phyloP scores from a whole-genome alignment of 1,139 yeast species.

The Zygosaccharomyces sapae region DNA sequence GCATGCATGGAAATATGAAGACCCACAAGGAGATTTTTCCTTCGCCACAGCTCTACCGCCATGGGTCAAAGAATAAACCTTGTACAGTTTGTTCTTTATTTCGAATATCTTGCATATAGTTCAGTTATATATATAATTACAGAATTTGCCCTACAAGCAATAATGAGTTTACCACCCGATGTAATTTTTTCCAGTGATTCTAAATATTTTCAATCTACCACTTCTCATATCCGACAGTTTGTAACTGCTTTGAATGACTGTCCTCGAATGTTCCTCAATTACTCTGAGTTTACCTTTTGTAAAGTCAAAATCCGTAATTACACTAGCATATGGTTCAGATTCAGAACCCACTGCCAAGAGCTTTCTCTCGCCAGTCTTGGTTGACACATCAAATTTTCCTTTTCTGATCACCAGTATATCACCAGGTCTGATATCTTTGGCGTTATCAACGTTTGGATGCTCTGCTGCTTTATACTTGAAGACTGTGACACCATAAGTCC shows the following conservation, averaged over 20 bases:
- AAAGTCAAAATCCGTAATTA: conserved; percentile 70
- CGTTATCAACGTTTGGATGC: conserved; percentile 47
- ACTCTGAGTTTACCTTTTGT: conserved; percentile 74
- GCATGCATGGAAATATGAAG: conserved; percentile 52
- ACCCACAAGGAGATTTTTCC: conserved; percentile 46
- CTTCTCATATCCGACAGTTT: conserved; percentile 66
- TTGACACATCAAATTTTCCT: conserved; percentile 69
- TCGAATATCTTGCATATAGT: neutral
- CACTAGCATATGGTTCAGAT: conserved; percentile 41
- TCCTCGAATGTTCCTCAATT: conserved; percentile 58
- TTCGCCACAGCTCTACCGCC: conserved; percentile 70
- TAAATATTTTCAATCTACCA: conserved; percentile 76
- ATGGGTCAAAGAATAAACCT: conserved; percentile 52
- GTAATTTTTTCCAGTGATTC: conserved; percentile 62
- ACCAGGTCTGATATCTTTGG: conserved; percentile 57
- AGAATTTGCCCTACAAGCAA: neutral
- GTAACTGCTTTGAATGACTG: conserved; percentile 58
- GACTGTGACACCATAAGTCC: conserved; percentile 69
- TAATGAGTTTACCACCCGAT: conserved; percentile 50
- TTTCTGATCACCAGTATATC: conserved; percentile 73
- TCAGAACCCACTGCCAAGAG: conserved; percentile 48
- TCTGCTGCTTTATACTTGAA: conserved; percentile 55
- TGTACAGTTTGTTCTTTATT: neutral
- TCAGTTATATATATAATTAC: neutral
- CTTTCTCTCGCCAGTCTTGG: conserved; percentile 49